phyloP scores from a whole-genome alignment of 2,329 filamentous ascomycete species.

The Rutstroemia sp. region DNA sequence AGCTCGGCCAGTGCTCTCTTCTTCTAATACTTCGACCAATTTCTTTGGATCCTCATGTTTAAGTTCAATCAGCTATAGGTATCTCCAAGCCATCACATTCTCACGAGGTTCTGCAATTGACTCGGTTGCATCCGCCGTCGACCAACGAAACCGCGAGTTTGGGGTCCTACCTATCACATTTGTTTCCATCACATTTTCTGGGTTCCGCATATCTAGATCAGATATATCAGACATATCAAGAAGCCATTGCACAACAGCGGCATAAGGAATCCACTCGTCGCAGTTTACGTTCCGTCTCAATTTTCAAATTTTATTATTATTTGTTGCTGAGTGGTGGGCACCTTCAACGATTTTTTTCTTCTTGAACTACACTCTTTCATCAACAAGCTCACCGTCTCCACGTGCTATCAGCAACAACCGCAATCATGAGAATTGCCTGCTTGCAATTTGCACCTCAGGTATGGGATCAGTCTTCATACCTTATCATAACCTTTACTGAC shows the following conservation, averaged over 20 bases:
- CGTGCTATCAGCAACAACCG: neutral
- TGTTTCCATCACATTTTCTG: neutral
- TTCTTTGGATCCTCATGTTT: too few species aligned
- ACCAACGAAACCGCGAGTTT: neutral
- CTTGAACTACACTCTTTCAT: neutral
- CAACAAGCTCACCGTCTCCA: neutral
- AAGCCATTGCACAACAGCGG: neutral
- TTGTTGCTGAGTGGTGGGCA: neutral
- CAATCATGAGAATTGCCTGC: conserved; percentile 58
- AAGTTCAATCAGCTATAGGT: too few species aligned
- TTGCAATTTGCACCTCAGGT: conserved; percentile 65
- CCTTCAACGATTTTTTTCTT: neutral
- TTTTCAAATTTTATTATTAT: neutral
- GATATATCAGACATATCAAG: neutral
- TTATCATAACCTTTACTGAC: neutral
- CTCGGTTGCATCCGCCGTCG: too few species aligned
- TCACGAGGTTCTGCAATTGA: too few species aligned
- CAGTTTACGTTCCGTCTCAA: neutral
- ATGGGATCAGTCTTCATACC: neutral
- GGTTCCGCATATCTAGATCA: neutral
- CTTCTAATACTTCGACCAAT: too few species aligned
- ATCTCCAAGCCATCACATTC: too few species aligned
- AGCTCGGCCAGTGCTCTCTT: too few species aligned
- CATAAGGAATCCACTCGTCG: neutral
- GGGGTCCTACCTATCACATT: neutral